These are phyloP conservation scores for Tetramitus jugosus DNA, from an alignment of 208 protist genomes.

Conservation along the genomic window DNA sequence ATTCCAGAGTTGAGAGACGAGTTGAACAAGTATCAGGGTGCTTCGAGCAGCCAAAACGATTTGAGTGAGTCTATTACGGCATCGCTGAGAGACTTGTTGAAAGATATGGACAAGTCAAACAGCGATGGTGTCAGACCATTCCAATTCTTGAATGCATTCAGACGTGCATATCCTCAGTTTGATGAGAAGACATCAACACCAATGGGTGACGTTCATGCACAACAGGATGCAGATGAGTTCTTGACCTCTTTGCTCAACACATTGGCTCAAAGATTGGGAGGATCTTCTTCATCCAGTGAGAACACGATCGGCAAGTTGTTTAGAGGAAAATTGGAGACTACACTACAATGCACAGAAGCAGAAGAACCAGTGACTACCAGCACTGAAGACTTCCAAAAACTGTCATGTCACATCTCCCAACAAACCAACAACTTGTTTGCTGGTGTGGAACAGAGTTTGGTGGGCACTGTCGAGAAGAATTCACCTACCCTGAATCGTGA, in stretches of 20 bases:
- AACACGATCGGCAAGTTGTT: conserved; percentile 18
- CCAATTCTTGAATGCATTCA: conserved; percentile 5
- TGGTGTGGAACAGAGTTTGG: conserved; percentile 58
- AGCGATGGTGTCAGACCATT: background rate
- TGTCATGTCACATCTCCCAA: conserved; percentile 64
- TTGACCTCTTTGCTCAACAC: background rate
- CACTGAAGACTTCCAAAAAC: conserved; percentile 54
- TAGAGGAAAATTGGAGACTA: conserved; percentile 11
- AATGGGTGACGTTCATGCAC: conserved; percentile 41
- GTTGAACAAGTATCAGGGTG: background rate
- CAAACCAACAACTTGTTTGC: conserved; percentile 62
- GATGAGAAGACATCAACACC: background rate
- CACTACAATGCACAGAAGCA: conserved; percentile 4
- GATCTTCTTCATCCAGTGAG: background rate
- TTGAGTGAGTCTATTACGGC: background rate
- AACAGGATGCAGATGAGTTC: conserved; percentile 36
- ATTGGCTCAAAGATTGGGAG: background rate
- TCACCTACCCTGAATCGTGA: conserved; percentile 44
- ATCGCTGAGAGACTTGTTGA: background rate
- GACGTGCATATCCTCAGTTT: conserved; percentile 23
- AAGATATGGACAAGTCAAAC: background rate
- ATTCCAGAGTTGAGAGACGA: conserved; percentile 3
- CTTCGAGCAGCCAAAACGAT: background rate
- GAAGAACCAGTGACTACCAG: conserved; percentile 18
- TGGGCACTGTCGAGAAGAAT: conserved; percentile 48